Conservation (phyloP, 345 rosid species). For the Eucalyptus cloeziana region DNA sequence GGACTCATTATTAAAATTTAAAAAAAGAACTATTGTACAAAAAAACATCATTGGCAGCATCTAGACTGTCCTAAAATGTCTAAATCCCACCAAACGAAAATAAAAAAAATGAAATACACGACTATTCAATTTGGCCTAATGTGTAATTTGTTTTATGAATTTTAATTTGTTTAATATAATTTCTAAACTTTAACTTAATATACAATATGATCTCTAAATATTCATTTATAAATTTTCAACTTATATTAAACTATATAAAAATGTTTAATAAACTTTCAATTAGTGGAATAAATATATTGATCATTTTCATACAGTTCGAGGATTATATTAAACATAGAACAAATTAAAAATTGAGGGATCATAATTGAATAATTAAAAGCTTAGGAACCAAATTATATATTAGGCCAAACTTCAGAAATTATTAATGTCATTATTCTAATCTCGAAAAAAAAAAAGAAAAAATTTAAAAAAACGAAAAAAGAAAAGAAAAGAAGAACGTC, state of each 20-base stretch:
- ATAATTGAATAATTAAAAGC: too few relatives aligned
- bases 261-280: too few relatives aligned
- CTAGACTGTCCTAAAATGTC: background rate
- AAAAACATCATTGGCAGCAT: background rate
- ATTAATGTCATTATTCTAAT: too few relatives aligned
- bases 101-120: too few relatives aligned
- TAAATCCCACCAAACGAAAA: background rate
- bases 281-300: too few relatives aligned
- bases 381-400: background rate
- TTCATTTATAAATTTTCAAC: too few relatives aligned
- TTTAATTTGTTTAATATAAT: too few relatives aligned
- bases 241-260: rapidly evolving
- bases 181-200: rapidly evolving
- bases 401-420: rapidly evolving
- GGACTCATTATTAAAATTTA: background rate
- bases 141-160: too few relatives aligned
- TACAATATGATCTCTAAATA: rapidly evolving
- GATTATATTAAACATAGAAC: too few relatives aligned
- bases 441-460: rapidly evolving
- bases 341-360: too few relatives aligned
- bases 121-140: too few relatives aligned
- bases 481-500: background rate
- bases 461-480: rapidly evolving
- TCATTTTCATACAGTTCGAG: rapidly evolving
- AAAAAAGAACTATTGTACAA: background rate